Evolutionary conservation across 2,329 filamentous ascomycete species (phyloP), one percentile per base, ranked within the genome.

Genomic region (Lasiodiplodia citricola): DNA sequence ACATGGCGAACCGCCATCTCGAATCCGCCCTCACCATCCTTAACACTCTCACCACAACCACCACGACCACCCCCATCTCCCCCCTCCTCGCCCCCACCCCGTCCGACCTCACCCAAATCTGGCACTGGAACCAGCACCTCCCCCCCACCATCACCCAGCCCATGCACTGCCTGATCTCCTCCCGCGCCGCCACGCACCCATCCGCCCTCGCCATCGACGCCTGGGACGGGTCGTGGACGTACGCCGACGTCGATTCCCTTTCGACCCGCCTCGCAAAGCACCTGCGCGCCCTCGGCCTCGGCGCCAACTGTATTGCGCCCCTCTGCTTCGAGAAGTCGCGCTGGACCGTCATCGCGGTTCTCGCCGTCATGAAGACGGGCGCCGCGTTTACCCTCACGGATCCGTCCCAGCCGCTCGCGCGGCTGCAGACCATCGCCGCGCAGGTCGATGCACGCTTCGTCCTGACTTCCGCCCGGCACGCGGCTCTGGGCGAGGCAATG

Each of bases 171-270:
- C 78, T 84, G 67, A 74, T 86, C 18, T 74, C 80, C 4, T 74
- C 83, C 65, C 80, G 77, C 73, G 79, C 79, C 16, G 70, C 70
- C 51, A 70, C 72, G 13, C 70, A 76, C 16, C 78, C 79, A 0
- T 72, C 79, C 2, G 80, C 80, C 66, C 71, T 79, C 5, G 84
- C 85, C 31, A 79, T 86, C n/a, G 75, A 83, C 67, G 84, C 84
- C 0, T 86, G 83, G 83, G 85, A 86, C 69, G 84, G 85, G 41
- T 73, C 74, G 66, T 79, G 85, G 65, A 85, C 83, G 2, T 86
- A 86, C 70, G 66, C 73, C 44, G 79, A 85, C 57, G 75, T 86
- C 2, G 82, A 85, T 4, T 3, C 50, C n/a, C 63, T 56, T 57
- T 66, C 67, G 1, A 28, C 47, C 3, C 54, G 25, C 0, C 50